Base-by-base conservation (phyloP, 352 stramenopile genomes). In the Phytophthora multivora region DNA sequence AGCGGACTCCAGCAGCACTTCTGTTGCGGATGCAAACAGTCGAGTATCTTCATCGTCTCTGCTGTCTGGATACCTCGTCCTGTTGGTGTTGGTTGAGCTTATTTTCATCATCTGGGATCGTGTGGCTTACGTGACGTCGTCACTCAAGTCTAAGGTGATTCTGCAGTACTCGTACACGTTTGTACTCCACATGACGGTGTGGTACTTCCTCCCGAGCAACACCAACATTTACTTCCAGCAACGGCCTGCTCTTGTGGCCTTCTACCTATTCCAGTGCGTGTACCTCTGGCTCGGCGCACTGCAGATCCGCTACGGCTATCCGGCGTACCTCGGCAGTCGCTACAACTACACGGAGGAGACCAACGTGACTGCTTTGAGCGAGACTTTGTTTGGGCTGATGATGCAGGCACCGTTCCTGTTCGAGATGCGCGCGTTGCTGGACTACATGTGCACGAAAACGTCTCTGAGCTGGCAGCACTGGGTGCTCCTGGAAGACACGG, bases 371-470 rank as follows among this genome's bases (percentile, higher is more conserved):
- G 72, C 59, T 16, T 23, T 88, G 25, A 80, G 67, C 45, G 84
- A 95, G 58, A 88, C 59, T 35, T 47, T 88, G 13, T 95, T 91
- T 51, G 71, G 79, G 26, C 65, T 96, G 7, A 83, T 92, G 54
- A 91, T 93, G 83, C 48, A 83, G 30, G 84, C 79, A 1, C 88
- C 88, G 28, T 96, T 96, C 53, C 59, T 94, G n/a, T 96, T 96
- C 56, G 88, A 96, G 39, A 92, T 95, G 82, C 88, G 88, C 3
- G 83, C 88, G 8, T 56, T 96, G 26, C 71, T 96, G 3, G 88
- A 96, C 53, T 96, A 95, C 52, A 75, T 95, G 35, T 96, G 88
- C 66, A 95, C 84, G 1, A 94, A 85, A 42, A 96, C 88, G 4
- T 93, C 88, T 25, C 59, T 96, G 21, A 88, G 78, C 36, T 89